These are phyloP conservation scores for Parathielavia hyrcaniae DNA, from an alignment of 495 filamentous ascomycete genomes.

Conservation along the genomic window DNA sequence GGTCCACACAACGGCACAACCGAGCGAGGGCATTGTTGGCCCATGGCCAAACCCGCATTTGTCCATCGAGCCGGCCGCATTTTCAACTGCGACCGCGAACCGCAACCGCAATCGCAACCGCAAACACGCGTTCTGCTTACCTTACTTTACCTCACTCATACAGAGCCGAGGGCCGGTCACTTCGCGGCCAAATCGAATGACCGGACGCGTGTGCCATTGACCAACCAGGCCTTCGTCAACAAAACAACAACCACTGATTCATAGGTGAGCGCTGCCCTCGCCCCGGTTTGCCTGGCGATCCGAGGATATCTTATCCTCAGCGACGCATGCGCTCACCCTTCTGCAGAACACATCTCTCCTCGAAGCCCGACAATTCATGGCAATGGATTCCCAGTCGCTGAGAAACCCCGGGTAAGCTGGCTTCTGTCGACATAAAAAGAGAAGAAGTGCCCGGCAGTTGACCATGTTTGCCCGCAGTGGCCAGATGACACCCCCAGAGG, in stretches of 20 bases:
- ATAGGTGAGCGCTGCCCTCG: slow-evolving; percentile 10
- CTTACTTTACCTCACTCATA: not conserved
- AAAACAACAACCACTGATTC: not conserved
- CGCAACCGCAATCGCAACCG: too few relatives aligned
- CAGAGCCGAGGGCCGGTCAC: slow-evolving; percentile 7
- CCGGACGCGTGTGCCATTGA: not conserved
- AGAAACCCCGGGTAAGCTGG: slow-evolving; percentile 9
- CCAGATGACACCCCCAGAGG: not conserved
- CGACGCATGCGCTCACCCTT: not conserved
- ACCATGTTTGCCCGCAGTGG: not conserved
- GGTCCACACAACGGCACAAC: slow-evolving; percentile 10
- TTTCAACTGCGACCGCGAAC: not conserved
- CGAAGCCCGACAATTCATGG: slow-evolving; percentile 7
- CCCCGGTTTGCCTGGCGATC: not conserved
- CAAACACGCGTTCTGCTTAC: slow-evolving; percentile 1
- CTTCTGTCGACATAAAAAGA: not conserved
- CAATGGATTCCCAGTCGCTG: slow-evolving; percentile 10
- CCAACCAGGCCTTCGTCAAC: not conserved
- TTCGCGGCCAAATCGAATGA: slow-evolving; percentile 8
- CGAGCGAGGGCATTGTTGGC: slow-evolving; percentile 11
- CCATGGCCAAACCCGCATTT: slow-evolving; percentile 7
- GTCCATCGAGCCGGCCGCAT: slow-evolving; percentile 6
- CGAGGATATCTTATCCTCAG: too few relatives aligned
- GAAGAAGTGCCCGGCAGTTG: not conserved
- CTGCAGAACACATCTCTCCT: not conserved